These are phyloP conservation scores for Pisolithus sp. DNA, from an alignment of 768 basidiomycete species.

Conservation along the genomic window DNA sequence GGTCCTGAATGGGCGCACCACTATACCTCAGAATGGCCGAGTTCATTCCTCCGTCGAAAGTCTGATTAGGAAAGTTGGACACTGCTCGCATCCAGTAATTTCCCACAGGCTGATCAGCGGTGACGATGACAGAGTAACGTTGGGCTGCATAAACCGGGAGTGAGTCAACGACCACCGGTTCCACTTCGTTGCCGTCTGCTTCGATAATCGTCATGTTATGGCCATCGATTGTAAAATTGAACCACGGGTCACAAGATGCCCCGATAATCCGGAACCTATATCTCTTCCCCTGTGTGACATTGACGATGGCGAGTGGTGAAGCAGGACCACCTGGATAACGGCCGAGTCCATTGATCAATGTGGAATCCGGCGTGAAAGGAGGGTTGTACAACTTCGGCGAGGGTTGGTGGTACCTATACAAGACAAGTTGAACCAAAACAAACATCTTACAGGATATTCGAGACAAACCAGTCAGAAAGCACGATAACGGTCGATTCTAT, in stretches of 20 bases:
- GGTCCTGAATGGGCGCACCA: slow-evolving; percentile 26
- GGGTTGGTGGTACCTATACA: slow-evolving; percentile 11
- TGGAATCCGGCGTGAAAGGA: slow-evolving; percentile 15
- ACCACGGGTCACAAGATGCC: slow-evolving; percentile 13
- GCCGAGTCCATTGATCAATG: slow-evolving; percentile 46
- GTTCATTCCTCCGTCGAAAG: slow-evolving; percentile 25
- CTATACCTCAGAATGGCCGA: slow-evolving; percentile 36
- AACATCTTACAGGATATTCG: not conserved
- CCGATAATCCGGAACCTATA: slow-evolving; percentile 24
- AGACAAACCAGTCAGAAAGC: slow-evolving; percentile 31
- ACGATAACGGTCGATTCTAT: slow-evolving; percentile 36
- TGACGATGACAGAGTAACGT: slow-evolving; percentile 26
- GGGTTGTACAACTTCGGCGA: slow-evolving; percentile 11
- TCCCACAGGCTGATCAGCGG: slow-evolving; percentile 26
- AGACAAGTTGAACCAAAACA: not conserved
- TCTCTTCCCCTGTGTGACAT: slow-evolving; percentile 13
- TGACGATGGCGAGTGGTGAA: slow-evolving; percentile 25
- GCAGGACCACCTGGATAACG: slow-evolving; percentile 30
- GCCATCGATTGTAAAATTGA: slow-evolving; percentile 14
- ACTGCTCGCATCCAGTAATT: slow-evolving; percentile 37
- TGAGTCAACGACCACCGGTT: slow-evolving; percentile 27
- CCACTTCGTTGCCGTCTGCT: slow-evolving; percentile 23
- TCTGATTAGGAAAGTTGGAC: slow-evolving; percentile 16
- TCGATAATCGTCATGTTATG: slow-evolving; percentile 30
- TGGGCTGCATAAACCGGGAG: slow-evolving; percentile 33